Evolutionary conservation across 306 rosid genomes (phyloP).

Genomic region (Corylus americana): DNA sequence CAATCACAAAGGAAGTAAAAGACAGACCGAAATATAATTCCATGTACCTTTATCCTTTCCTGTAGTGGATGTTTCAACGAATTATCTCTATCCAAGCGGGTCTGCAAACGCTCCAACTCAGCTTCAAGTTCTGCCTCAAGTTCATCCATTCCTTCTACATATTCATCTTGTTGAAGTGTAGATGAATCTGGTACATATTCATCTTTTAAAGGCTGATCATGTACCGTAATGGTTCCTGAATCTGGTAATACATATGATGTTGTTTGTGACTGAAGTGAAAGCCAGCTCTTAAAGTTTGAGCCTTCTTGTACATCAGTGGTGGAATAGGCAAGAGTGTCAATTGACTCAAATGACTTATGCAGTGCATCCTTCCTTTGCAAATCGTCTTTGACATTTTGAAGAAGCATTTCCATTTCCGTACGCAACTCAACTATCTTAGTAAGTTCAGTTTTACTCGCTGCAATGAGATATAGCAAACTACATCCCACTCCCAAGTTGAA

Average conservation of each 20-base stretch:
- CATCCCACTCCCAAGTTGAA: slow-evolving; percentile 85
- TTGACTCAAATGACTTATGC: slow-evolving; percentile 32
- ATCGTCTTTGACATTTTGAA: slow-evolving; percentile 59
- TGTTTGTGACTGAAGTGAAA: slow-evolving; percentile 41
- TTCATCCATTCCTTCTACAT: slow-evolving; percentile 54
- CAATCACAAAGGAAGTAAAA: not conserved
- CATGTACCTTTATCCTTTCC: slow-evolving; percentile 47
- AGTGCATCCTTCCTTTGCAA: slow-evolving; percentile 34
- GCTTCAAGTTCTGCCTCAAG: slow-evolving; percentile 76
- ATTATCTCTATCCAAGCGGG: slow-evolving; percentile 63
- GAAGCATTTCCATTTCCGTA: slow-evolving; percentile 70
- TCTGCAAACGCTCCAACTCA: slow-evolving; percentile 74
- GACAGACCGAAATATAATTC: slow-evolving; percentile 8
- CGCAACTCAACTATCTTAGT: slow-evolving; percentile 71
- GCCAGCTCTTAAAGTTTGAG: slow-evolving; percentile 41
- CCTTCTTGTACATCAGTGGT: slow-evolving; percentile 48
- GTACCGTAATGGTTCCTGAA: slow-evolving; percentile 26
- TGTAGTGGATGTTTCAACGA: slow-evolving; percentile 34
- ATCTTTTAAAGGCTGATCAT: slow-evolving; percentile 30
- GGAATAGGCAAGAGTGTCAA: slow-evolving; percentile 46
- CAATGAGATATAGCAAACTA: slow-evolving; percentile 65
- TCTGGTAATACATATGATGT: slow-evolving; percentile 29
- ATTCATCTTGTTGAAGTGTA: slow-evolving; percentile 35
- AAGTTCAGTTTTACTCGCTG: slow-evolving; percentile 66
- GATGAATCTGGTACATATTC: not conserved